Evolutionary conservation across 2,329 filamentous ascomycete species (phyloP).

Genomic region (Onygena corvina): DNA sequence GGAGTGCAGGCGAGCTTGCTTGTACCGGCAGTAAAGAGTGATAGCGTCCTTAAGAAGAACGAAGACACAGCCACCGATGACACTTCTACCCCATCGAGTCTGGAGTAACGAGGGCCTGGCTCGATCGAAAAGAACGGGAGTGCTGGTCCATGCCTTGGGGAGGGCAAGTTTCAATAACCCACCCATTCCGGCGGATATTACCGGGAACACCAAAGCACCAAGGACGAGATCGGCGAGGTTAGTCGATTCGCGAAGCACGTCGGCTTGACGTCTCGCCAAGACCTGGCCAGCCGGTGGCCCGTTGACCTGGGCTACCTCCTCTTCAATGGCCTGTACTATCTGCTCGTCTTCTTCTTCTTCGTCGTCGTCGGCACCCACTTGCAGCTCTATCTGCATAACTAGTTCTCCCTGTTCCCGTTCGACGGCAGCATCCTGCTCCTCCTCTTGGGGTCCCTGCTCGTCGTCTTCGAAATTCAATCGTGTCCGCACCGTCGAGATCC

Average conservation of each 20-base stretch:
- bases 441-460: slow-evolving; percentile 16
- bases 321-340: slow-evolving; percentile 18
- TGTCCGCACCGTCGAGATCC: slow-evolving; percentile 52
- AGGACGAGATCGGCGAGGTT: slow-evolving; percentile 49
- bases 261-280: slow-evolving; percentile 33
- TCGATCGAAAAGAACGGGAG: slow-evolving; percentile 28
- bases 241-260: slow-evolving; percentile 42
- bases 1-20: slow-evolving; percentile 36
- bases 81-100: slow-evolving; percentile 74
- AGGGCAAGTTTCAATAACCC: slow-evolving; percentile 57
- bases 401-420: slow-evolving; percentile 32
- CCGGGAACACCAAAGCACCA: slow-evolving; percentile 66
- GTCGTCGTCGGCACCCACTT: slow-evolving; percentile 38
- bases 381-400: slow-evolving; percentile 41
- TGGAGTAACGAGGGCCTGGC: slow-evolving; percentile 58
- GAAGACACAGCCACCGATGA: slow-evolving; percentile 79
- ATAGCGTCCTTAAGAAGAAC: slow-evolving; percentile 66
- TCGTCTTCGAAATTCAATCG: slow-evolving; percentile 33
- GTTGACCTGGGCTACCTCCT: slow-evolving; percentile 15
- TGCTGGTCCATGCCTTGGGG: slow-evolving; percentile 54
- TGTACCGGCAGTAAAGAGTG: slow-evolving; percentile 46
- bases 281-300: slow-evolving; percentile 20
- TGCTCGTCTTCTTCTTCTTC: slow-evolving; percentile 27
- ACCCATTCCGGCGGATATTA: slow-evolving; percentile 66
- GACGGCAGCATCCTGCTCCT: slow-evolving; percentile 24